phyloP scores from a whole-genome alignment of 768 basidiomycete species.

The Podaxis carcinomalis region DNA sequence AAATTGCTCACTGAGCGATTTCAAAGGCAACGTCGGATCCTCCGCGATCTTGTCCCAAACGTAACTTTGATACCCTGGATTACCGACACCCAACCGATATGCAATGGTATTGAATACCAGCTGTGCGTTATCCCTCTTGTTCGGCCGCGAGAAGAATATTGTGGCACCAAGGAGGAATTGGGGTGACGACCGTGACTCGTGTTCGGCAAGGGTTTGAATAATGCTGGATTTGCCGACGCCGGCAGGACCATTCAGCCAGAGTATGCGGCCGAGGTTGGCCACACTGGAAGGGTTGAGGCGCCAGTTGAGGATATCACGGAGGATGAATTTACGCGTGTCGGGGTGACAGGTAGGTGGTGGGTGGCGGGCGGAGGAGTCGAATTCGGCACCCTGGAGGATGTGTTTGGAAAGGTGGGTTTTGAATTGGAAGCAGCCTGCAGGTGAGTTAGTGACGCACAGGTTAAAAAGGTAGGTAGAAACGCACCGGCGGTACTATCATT shows the following conservation, averaged over 20 bases:
- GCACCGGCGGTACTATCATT: not conserved
- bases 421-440: not conserved
- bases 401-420: not conserved
- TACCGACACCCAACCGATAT: not conserved
- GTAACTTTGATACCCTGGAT: not conserved
- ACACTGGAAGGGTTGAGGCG: not conserved
- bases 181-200: not conserved
- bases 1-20: not conserved
- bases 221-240: not conserved
- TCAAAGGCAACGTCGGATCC: not conserved
- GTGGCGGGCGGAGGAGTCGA: not conserved
- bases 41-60: not conserved
- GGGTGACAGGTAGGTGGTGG: not conserved
- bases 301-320: not conserved
- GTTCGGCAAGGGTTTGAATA: not conserved
- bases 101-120: not conserved
- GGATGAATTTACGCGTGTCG: not conserved
- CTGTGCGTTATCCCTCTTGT: not conserved
- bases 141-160: not conserved
- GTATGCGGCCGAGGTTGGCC: not conserved
- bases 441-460: not conserved
- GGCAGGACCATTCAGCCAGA: not conserved
- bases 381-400: not conserved
- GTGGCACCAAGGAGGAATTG: not conserved
- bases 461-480: not conserved